Evolutionary conservation across 129 eudicot genomes (phyloP).

Genomic region (Centella asiatica): DNA sequence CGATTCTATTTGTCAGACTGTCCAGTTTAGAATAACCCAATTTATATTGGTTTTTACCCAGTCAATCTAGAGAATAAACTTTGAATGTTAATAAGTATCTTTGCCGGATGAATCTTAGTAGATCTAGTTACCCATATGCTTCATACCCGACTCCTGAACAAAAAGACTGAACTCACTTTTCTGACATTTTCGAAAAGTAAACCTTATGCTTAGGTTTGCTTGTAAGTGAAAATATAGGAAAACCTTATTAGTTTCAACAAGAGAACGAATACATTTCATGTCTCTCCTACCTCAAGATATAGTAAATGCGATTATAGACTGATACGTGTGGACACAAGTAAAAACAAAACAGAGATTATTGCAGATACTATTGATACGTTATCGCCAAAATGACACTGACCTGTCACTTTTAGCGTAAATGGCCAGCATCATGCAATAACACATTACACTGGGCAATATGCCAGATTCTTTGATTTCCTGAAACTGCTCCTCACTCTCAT

Average conservation of each 20-base stretch:
- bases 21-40: too few relatives aligned
- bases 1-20: not conserved
- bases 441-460: conserved; percentile 79
- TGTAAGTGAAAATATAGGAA: too few relatives aligned
- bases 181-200: not conserved
- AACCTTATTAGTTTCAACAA: too few relatives aligned
- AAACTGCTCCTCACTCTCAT: conserved; percentile 92
- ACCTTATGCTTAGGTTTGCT: too few relatives aligned
- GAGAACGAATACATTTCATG: not conserved
- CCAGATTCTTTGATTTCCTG: conserved; percentile 73
- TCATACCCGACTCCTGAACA: not conserved
- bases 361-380: not conserved
- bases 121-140: not conserved
- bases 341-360: not conserved
- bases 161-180: not conserved
- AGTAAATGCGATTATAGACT: too few relatives aligned
- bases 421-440: conserved; percentile 95
- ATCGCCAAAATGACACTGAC: conserved; percentile 30
- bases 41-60: not conserved
- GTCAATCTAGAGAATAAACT: not conserved
- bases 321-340: not conserved
- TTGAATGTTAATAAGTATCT: not conserved
- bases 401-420: conserved; percentile 71
- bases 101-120: not conserved
- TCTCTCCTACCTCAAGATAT: not conserved